Evolutionary conservation across 2,329 filamentous ascomycete species (phyloP).

Genomic region (Trichoderma simmonsii): DNA sequence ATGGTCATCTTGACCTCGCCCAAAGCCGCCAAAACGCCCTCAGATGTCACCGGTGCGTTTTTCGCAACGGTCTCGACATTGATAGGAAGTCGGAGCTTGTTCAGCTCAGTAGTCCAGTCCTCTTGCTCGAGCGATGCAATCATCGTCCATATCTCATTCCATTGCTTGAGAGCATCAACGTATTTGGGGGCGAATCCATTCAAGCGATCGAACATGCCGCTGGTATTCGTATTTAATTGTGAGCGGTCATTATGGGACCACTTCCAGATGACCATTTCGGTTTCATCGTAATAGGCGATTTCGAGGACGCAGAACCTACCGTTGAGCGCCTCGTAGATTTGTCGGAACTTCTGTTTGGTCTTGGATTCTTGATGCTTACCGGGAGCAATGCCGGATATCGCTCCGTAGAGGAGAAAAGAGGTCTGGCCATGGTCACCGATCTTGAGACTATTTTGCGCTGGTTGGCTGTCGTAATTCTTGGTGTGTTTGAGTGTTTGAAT

Average conservation of each 20-base stretch:
- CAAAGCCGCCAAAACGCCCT: background rate
- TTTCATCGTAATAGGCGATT: background rate
- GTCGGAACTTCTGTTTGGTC: background rate
- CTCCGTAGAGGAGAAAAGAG: background rate
- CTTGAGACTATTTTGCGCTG: background rate
- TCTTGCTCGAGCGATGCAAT: background rate
- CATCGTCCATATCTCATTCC: background rate
- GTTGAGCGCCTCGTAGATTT: background rate
- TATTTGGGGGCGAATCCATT: background rate
- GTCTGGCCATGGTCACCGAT: background rate
- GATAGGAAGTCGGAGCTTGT: background rate
- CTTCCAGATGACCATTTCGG: background rate
- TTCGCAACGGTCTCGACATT: background rate
- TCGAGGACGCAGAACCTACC: background rate
- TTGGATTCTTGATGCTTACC: background rate
- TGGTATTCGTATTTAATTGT: background rate
- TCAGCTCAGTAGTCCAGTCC: background rate
- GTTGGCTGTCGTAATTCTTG: background rate
- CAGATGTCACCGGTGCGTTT: background rate
- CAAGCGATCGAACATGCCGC: background rate
- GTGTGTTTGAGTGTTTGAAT: background rate
- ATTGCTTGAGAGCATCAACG: background rate
- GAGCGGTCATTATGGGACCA: background rate
- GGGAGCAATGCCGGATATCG: background rate
- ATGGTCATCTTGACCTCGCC: background rate